Base-by-base conservation (phyloP, 345 rosid genomes). In the Syzygium jambos region DNA sequence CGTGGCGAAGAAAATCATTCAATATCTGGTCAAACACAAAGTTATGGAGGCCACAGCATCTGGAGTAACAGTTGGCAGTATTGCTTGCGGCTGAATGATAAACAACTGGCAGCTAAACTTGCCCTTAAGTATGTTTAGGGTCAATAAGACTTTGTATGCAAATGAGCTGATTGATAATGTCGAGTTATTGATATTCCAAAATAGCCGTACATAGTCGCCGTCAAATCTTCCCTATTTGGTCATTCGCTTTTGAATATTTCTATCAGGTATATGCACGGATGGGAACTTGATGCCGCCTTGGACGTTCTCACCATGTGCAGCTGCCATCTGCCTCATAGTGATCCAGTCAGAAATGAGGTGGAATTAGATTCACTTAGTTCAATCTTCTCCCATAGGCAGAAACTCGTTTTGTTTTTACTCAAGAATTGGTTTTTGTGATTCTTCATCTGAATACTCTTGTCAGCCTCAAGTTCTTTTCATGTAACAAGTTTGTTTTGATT, bases 301-400 rank as follows among this genome's bases (percentile, higher is more conserved):
- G 98, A 97, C 90, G 97, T 96, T 90, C 98, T 96, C 88, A 96
- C 99, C 84, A 97, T 97, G 99, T 97, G 99, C 93, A 91, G 99
- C 90, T 97, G 98, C 89, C 99, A 97, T 93, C 94, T 96, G 86
- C 89, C 92, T 86, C 92, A 93, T 86, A 90, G 90, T 19, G 95
- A 97, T 91, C 95, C 94, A 63, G 51, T 93, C 78, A 94, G 93
- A 86, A 88, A 87, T 89, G 96, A 97, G 98, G 99, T 97, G 53
- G 54, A 52, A 86, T 91, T 88, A 53, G 51, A 61, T 78, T 63
- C 57, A 89, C 86, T 88, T 27, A 43, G 52, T 49, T 87, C 43
- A 22, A 27, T 49, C 51, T 55, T 89, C 88, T 87, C 84, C 87
- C 87, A 51, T 85, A 38, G 61, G 49, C 17, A 12, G 43, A 84